Evolutionary conservation across 331 rosid species (phyloP), one percentile per base, ranked within the genome.

Genomic region (Acacia pycnantha): DNA sequence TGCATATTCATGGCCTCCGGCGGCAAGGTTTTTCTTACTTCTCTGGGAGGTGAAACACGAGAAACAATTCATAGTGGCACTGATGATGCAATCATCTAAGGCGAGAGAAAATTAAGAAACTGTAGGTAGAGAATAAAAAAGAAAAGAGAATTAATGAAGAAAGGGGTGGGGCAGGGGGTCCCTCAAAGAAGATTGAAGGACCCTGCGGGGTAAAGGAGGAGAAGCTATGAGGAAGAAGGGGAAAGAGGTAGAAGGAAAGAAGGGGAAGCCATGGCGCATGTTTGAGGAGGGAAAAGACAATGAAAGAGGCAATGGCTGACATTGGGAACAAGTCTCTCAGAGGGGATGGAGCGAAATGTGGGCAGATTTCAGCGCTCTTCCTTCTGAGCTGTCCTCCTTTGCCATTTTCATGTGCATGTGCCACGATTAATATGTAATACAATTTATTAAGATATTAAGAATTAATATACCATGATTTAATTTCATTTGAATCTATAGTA

Each of bases 121-220:
- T 18, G 4, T 3, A 35, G 1, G n/a, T 24, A 3, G 3, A 8
- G 64, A 3, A 9, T 6, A 1, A 43, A 13, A 22, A 1, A 59
- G 33, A 59, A 24, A 70, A 43, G 27, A 5, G 48, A 11, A 44
- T 4, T 24, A 16, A 27, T 4, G 35, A 43, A 0, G 10, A 13
- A 21, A 59, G 27, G 27, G 1, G 41, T 35, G 26, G 35, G 61
- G 50, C 46, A 41, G 61, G 77, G 97, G 98, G 95, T 90, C 98
- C 98, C 88, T 77, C 96, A 87, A 84, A 68, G 29, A 14, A 31
- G 62, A 87, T 85, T 81, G 95, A 92, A 94, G 97, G 97, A 94
- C 97, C 98, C 94, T 26, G 41, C 81, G 76, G 48, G 21, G 73
- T 79, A 50, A 83, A 86, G 81, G 27, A 67, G 31, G 24, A 74